Evolutionary conservation across 208 protist genomes (phyloP), one percentile per base, ranked within the genome.

Genomic region (Crithidia brevicula): DNA sequence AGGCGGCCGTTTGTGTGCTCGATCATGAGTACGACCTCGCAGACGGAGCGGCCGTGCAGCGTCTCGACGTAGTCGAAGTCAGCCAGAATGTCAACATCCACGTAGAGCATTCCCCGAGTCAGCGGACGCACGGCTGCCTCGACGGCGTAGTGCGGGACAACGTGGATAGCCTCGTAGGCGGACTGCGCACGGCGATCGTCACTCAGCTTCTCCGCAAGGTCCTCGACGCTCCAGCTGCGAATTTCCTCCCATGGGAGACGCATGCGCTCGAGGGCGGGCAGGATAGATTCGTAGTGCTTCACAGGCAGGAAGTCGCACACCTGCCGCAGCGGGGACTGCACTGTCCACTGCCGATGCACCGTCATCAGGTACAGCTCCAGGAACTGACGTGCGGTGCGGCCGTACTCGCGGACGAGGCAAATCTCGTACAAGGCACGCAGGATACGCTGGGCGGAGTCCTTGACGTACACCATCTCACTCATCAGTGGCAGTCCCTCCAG

Each of bases 401-500:
- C 97, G 91, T 97, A 99, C 38, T 98, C 97, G 47, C 94, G 86
- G 31, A 97, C 88, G 13, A 99, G 61, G 30, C 88, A 85, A 45
- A 99, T 98, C 70, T 99, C 98, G 79, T 97, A 99, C 33, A 98
- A 51, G 11, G 96, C 92, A 8, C 96, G 82, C 67, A 96, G 68
- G 28, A 98, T 95, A 58, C 95, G 88, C 58, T 92, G 88, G 8
- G 97, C 96, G 13, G 82, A 98, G 77, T 99, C 99, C 40, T 98
- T 98, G 52, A 99, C 92, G 84, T 99, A 99, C n/a, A 98, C 96
- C 84, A 99, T 98, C 87, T 99, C 99, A 18, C 98, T 92, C 67
- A 98, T 88, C 40, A 99, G 86, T 8, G 98, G 96, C 80, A 99
- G 98, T 7, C 98, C 98, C n/a, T 99, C 94, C 2, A 99, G 77